Percentiles rank a stretch among this genome's conserved stretches.
These are phyloP conservation scores for Hysterium pulicare DNA, from an alignment of 2,329 filamentous ascomycete genomes.

Conservation along the genomic window DNA sequence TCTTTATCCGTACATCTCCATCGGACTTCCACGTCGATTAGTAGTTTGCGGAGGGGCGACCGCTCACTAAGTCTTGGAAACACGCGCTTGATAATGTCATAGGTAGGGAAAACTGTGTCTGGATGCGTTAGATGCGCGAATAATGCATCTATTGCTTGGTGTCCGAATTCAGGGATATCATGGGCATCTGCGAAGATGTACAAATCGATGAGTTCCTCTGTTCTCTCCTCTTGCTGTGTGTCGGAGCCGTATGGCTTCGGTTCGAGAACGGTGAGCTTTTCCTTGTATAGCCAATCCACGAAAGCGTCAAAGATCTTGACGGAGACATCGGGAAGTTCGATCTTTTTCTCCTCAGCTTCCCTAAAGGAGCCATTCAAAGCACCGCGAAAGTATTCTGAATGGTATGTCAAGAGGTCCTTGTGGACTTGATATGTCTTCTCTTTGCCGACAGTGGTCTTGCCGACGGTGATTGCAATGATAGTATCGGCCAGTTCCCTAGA, in stretches of 20 bases:
- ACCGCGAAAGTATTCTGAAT: constrained; percentile 15
- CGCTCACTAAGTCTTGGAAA: not conserved
- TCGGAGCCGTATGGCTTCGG: not conserved
- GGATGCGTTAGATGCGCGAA: not conserved
- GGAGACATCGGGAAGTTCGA: constrained; percentile 12
- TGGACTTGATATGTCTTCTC: constrained; percentile 11
- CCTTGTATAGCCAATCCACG: constrained; percentile 14
- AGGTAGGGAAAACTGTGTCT: not conserved
- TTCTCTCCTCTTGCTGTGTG: not conserved
- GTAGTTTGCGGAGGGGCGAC: not conserved
- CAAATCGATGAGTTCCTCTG: constrained; percentile 9
- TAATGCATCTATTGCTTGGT: not conserved
- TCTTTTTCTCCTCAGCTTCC: constrained; percentile 9
- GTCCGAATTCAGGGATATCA: constrained; percentile 11
- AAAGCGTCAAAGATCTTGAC: constrained; percentile 14
- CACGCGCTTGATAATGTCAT: not conserved
- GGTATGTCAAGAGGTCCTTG: constrained; percentile 13
- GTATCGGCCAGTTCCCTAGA: too few species aligned
- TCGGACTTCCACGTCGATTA: not conserved
- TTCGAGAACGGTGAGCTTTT: not conserved
- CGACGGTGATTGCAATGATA: constrained; percentile 10
- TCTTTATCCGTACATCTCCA: not conserved
- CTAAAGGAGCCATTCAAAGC: constrained; percentile 11
- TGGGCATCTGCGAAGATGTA: constrained; percentile 12
- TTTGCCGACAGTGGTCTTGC: constrained; percentile 4